Base-by-base conservation (phyloP, 805 yeast genomes). In the Cyberlindnera veronae region DNA sequence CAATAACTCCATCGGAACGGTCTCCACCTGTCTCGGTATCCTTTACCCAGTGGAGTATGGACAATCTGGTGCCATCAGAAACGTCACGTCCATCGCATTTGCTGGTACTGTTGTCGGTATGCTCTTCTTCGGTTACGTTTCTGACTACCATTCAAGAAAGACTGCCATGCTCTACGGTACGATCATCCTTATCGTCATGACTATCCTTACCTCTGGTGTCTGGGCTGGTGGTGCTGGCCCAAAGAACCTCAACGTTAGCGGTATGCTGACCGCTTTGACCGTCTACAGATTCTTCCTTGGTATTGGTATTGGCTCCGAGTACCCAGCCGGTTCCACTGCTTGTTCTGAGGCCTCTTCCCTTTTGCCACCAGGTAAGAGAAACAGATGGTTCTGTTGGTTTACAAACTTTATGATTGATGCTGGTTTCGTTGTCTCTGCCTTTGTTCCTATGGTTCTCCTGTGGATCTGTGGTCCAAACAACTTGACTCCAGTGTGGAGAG, bases 91-190 rank as follows among this genome's bases (percentile, higher is more conserved):
- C 9, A 85, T 91, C 60, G 96, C 89, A 0, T 89, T 90, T 57
- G 96, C 75, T 6, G 98, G 98, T 53, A 88, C 91, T 2, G 93
- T 91, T 41, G 73, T 85, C 14, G 97, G 97, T 31, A 90, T 82
- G 71, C 69, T 90, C 33, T 38, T 70, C 1, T 90, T 91, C 62
- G 97, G 97, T 32, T 79, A 77, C 53, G 62, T 86, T 32, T 76
- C 95, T 19, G 97, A 91, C 66, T 74, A 81, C 57, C 68, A 78
- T 54, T 84, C 91, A 16, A 79, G 97, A 66, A 89, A 84, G 53
- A 63, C 71, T 7, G 95, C 95, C 28, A 89, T 91, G 95, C 56
- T 90, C 48, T 63, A 74, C 32, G 87, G 96, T 33, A 85, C 90
- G 17, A 63, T 70, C 14, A 76, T 89, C 60, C 72, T 90, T 53